Base-by-base conservation (phyloP, 208 protist species). In the Lotmaria passim region DNA sequence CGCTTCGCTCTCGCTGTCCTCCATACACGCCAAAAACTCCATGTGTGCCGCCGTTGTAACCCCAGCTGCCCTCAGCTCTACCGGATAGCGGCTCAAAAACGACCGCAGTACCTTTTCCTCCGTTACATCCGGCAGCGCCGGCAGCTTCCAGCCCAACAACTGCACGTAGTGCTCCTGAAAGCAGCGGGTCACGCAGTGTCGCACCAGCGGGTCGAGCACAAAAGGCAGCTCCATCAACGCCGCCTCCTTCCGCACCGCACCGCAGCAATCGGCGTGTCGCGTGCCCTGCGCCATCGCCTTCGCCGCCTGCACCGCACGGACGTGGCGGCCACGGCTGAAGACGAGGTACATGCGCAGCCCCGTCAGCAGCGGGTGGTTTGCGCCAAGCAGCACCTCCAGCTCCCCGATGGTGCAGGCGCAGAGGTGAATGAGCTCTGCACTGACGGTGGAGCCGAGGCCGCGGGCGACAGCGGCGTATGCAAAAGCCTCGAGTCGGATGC, bases 111-210 rank as follows among this genome's bases (percentile, higher is more conserved):
- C 34, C 19, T 78, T 76, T 0, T 30, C 10, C 33, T 84, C 74
- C 46, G 64, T 26, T 15, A 23, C 50, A 21, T 41, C 53, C 11
- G 38, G 17, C 51, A 72, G 68, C 64, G 28, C 24, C 43, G 56
- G 69, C 74, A 83, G 44, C 69, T 44, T 30, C 72, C 72, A 78
- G 4, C 31, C 56, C 21, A 78, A 44, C 19, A 70, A 57, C 69
- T 89, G 83, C 10, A 82, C 73, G 56, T 77, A 86, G 69, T 91
- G 79, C 73, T 94, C 89, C 65, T 94, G 89, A 70, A 94, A 94
- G 51, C 78, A 87, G 28, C 63, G 73, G 15, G 85, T 65, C 14
- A 94, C 61, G 55, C 78, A 87, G 47, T 70, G 80, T 51, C 86
- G 89, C 65, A 94, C 66, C 10, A 86, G 36, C 10, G 52, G 53